Conservation (phyloP, 176 grass and related monocot genomes). For the Oryza coarctata region DNA sequence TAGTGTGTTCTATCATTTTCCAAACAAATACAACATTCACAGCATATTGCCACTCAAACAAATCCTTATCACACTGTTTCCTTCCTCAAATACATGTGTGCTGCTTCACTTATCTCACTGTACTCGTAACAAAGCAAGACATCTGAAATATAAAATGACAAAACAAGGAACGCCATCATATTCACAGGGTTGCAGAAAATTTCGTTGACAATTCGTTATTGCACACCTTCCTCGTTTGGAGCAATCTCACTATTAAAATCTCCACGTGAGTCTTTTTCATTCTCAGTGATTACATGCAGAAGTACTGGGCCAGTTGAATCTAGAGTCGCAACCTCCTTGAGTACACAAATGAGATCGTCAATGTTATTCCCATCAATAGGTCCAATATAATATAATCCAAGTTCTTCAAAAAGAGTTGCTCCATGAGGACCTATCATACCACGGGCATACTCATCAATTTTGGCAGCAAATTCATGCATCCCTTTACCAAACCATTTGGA, state of each 20-base stretch:
- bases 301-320: constrained; percentile 74
- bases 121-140: not conserved
- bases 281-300: constrained; percentile 67
- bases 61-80: not conserved
- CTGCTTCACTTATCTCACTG: not conserved
- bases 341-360: constrained; percentile 78
- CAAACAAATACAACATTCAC: not conserved
- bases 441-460: constrained; percentile 77
- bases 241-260: constrained; percentile 30
- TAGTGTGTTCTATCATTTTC: not conserved
- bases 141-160: not conserved
- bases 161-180: not conserved
- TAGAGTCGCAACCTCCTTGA: constrained; percentile 63
- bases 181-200: not conserved
- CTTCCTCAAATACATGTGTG: not conserved
- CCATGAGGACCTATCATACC: constrained; percentile 80
- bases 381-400: constrained; percentile 84
- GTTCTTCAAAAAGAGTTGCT: constrained; percentile 84
- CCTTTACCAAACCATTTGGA: constrained; percentile 80
- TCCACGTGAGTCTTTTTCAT: constrained; percentile 41
- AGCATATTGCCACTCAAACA: not conserved
- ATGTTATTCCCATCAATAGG: constrained; percentile 76
- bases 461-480: constrained; percentile 78
- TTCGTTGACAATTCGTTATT: not conserved
- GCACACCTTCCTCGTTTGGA: constrained; percentile 33